Evolutionary conservation across 192 early-diverging fungal species (phyloP), one percentile per base, ranked within the genome.

Genomic region (Lobosporangium transversale): DNA sequence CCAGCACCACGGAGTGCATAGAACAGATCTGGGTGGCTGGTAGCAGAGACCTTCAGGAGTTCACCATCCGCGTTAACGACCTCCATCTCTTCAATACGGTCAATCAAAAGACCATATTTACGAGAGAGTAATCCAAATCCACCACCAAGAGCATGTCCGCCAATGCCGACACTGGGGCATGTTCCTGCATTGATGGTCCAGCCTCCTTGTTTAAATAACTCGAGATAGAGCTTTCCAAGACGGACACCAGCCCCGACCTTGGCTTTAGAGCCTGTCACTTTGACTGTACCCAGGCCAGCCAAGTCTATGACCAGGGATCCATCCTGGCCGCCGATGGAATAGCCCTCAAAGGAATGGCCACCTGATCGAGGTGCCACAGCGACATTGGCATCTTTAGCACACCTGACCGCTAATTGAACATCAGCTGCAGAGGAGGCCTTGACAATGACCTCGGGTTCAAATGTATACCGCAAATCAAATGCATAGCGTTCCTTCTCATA

Each of bases 1-100:
- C 89, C 88, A 12, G 84, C 90, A n/a, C 88, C 89, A 37, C 87
- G 69, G 3, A 90, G 50, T 0, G 88, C 87, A 70, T 78, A 91
- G 53, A 88, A 91, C 18, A 92, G 59, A 67, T 91, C 89, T 6
- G 58, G 23, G 58, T 90, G 76, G 24, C 73, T 5, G 3, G 51
- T 54, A 6, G 56, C 58, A 45, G 60, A 78, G 26, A 70, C 81
- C 18, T 51, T 71, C n/a, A 84, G 42, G 5, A 90, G n/a, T 15
- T 83, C 53, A 8, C 87, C 87, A 23, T 80, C 40, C 35, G 81
- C 68, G 36, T 84, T 61, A 23, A 85, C 87, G 23, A 90, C 53
- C n/a, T 66, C 24, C 21, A 84, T 73, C 14, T 76, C 47, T 29
- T 82, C 20, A 35, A 88, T 73, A 14, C 79, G 62, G 69, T 90